phyloP scores from a whole-genome alignment of 257 asterid species.

The Parsonsia alboflavescens region DNA sequence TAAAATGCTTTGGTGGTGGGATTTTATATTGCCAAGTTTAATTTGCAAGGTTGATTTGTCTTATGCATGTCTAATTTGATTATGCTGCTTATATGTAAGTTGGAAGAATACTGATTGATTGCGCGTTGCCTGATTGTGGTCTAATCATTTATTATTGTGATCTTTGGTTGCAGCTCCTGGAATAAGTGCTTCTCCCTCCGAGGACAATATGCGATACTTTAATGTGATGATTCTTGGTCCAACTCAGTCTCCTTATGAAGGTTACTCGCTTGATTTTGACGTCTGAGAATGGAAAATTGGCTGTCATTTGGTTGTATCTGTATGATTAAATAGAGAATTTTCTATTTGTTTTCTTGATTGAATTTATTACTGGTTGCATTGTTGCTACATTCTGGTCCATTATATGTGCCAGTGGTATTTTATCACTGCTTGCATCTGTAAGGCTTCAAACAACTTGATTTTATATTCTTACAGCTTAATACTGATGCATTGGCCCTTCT shows the following conservation, averaged over 20 bases:
- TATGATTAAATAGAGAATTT: neutral
- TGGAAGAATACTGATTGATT: neutral
- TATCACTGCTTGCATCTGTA: neutral
- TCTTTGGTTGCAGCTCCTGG: constrained; percentile 83
- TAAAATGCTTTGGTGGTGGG: neutral
- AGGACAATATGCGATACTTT: constrained; percentile 95
- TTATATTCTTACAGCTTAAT: neutral
- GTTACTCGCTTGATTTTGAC: constrained; percentile 23
- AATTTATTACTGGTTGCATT: neutral
- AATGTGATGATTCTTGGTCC: constrained; percentile 99
- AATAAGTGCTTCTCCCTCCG: constrained; percentile 98
- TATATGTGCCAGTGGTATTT: neutral
- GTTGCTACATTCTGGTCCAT: neutral
- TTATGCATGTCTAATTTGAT: neutral
- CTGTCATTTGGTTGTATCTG: neutral
- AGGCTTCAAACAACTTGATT: neutral
- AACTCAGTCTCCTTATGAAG: constrained; percentile 97
- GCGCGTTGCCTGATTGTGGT: neutral
- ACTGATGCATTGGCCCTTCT: neutral
- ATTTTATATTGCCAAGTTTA: neutral
- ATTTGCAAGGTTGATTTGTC: neutral
- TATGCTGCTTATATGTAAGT: neutral
- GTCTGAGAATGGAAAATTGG: neutral
- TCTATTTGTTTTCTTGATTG: neutral
- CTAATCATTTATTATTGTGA: constrained; percentile 15